phyloP scores from a whole-genome alignment of 306 rosid genomes.

The Vigna unguiculata region DNA sequence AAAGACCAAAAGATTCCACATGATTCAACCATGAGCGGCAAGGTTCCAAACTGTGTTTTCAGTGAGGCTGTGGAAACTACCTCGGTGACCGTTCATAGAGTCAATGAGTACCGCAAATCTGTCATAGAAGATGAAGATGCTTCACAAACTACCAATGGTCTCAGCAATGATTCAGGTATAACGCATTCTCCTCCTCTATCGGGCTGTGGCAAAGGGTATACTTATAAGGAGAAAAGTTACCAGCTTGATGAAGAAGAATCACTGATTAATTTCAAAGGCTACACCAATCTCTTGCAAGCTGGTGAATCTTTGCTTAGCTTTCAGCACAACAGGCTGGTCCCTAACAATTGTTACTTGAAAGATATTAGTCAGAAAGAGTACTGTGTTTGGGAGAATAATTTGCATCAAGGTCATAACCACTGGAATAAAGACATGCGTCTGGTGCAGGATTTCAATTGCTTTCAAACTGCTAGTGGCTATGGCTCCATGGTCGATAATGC shows the following conservation, averaged over 20 bases:
- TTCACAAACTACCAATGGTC: slow-evolving; percentile 41
- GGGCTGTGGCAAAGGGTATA: slow-evolving; percentile 37
- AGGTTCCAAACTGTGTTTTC: slow-evolving; percentile 43
- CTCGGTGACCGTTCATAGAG: neutral
- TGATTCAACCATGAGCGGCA: slow-evolving; percentile 46
- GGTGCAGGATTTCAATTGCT: slow-evolving; percentile 51
- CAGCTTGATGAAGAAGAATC: slow-evolving; percentile 53
- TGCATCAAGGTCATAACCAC: slow-evolving; percentile 38
- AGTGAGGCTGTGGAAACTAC: neutral
- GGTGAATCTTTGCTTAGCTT: slow-evolving; percentile 71
- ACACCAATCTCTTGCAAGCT: slow-evolving; percentile 29
- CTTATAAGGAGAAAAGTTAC: slow-evolving; percentile 39
- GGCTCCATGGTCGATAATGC: slow-evolving; percentile 42
- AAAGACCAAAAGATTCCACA: slow-evolving; percentile 53
- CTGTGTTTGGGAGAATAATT: slow-evolving; percentile 44
- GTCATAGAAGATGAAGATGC: slow-evolving; percentile 46
- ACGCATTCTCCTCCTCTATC: slow-evolving; percentile 48
- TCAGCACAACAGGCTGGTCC: slow-evolving; percentile 48
- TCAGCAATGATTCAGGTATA: slow-evolving; percentile 47
- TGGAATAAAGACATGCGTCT: slow-evolving; percentile 49
- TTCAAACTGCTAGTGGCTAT: slow-evolving; percentile 59
- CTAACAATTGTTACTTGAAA: slow-evolving; percentile 37
- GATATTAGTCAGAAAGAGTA: slow-evolving; percentile 42
- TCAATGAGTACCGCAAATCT: slow-evolving; percentile 40
- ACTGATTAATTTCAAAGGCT: slow-evolving; percentile 60